Percentiles rank a stretch among this genome's conserved stretches.
Evolutionary conservation across 306 rosid species (phyloP).

Genomic region (Pachyrhizus erosus): DNA sequence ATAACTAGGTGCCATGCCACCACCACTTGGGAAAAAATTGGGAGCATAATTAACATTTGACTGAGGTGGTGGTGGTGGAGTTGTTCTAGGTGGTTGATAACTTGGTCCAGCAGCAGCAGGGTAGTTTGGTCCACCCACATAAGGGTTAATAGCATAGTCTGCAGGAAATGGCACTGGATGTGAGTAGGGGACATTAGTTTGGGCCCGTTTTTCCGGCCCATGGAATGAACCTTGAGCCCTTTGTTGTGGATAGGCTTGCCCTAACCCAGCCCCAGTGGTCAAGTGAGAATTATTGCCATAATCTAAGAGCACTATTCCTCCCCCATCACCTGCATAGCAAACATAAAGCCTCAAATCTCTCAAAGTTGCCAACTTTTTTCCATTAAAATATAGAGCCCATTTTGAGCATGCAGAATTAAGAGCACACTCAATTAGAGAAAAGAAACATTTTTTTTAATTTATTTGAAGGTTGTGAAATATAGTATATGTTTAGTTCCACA

Average conservation of each 20-base stretch:
- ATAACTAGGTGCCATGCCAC: constrained; percentile 55
- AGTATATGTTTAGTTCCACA: not conserved
- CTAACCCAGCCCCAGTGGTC: constrained; percentile 50
- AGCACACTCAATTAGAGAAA: not conserved
- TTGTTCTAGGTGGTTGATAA: constrained; percentile 53
- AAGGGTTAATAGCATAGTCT: constrained; percentile 54
- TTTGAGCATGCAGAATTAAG: not conserved
- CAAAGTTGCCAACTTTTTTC: not conserved
- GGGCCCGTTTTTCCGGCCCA: constrained; percentile 49
- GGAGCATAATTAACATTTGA: constrained; percentile 63
- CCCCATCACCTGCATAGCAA: constrained; percentile 53
- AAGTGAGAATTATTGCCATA: constrained; percentile 47
- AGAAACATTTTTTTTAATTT: not conserved
- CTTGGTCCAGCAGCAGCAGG: constrained; percentile 47
- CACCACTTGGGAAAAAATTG: constrained; percentile 56
- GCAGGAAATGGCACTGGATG: constrained; percentile 58
- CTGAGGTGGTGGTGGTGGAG: constrained; percentile 53
- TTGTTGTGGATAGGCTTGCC: constrained; percentile 43
- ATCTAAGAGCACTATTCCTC: constrained; percentile 50
- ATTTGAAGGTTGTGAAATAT: not conserved
- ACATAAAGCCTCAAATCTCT: constrained; percentile 3
- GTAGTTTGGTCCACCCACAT: constrained; percentile 46
- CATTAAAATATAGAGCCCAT: constrained; percentile 22
- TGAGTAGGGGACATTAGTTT: constrained; percentile 41
- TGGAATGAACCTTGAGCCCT: constrained; percentile 38